Evolutionary conservation across 2,329 filamentous ascomycete genomes (phyloP), one percentile per base, ranked within the genome.

Genomic region (Huntiella omanensis): DNA sequence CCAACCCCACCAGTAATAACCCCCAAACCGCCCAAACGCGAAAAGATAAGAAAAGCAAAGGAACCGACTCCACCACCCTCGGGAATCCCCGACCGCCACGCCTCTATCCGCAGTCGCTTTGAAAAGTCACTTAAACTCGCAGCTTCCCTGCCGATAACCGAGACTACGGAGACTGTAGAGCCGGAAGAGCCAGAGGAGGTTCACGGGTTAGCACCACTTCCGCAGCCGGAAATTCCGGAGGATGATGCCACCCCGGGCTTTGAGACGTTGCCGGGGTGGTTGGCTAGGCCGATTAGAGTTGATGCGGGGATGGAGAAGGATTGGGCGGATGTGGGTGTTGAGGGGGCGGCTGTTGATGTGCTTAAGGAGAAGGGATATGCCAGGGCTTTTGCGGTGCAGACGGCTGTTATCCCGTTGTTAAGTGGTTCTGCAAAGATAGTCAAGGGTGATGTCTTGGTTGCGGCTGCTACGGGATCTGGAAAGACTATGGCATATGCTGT

Each of bases 401-500:
- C 64, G 0, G 56, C 57, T 1, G 62, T 91, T 0, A 69, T 98
- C 19, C 87, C 88, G 1, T 67, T 93, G 36, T 69, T 98, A 4
- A 66, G 93, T 3, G 77, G 75, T 16, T 73, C 71, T 0, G 69
- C 71, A 37, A 66, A 71, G 47, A 65, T 71, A 33, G 70, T 76
- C 33, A 64, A 72, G 1, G 82, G 84, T 4, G 91, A 98, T 59
- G 62, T 98, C 4, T 80, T 93, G 39, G 79, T 98, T 2, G 91
- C 86, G 5, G 91, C 92, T 0, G 83, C 88, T 1, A 98, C 91
- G 0, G 91, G 91, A 6, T 96, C 91, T 0, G 91, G 91, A 48
- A 98, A 98, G 59, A 98, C 91, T 0, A 62, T 98, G 12, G 82
- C 88, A 0, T 98, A 98, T 56, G 75, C 88, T 0, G 65, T 98